Base-by-base conservation (phyloP, 257 asterid species). In the Echites panduratus region DNA sequence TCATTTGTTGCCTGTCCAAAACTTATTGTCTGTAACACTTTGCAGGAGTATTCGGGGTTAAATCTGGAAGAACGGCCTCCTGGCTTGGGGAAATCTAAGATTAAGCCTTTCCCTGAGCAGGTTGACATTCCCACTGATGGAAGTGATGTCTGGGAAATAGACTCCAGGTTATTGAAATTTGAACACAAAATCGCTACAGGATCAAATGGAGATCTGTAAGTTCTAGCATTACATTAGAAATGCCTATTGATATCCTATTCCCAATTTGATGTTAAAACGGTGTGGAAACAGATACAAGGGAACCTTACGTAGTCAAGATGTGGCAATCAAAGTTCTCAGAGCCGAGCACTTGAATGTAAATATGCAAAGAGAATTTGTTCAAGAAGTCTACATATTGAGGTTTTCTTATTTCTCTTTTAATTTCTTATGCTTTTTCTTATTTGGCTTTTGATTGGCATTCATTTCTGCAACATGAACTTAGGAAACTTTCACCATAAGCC, bases 311-410 rank as follows among this genome's bases (percentile, higher is more conserved):
- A 80, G 92, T 80, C 96, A 91, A 82, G 94, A 91, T 47, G 96
- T 93, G 73, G 98, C 98, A 53, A 86, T 93, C 83, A 93, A 93
- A 82, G 80, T 89, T 74, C 85, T 91, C 70, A 85, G 88, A 67
- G 68, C 85, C 1, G 91, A 88, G 75, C 81, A 76, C 79, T 68
- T 85, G 61, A 81, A 74, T 27, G 87, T 77, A 81, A 82, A 84
- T 74, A 74, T 85, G 77, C 87, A 77, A 73, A 83, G 79, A 52
- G 98, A 93, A 83, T 91, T 93, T 52, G 75, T 87, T 14, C 97
- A 93, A 81, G 98, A 93, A 85, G 86, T 93, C 80, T 87, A 84
- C 86, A 89, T 93, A 76, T 83, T 91, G 85, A 90, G 97, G 98
- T 91, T 49, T 10, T 12, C 29, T 4, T 20, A 38, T 4, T 48